Evolutionary conservation across 2,329 filamentous ascomycete species (phyloP).

Genomic region (Tolypocladium cylindrosporum): DNA sequence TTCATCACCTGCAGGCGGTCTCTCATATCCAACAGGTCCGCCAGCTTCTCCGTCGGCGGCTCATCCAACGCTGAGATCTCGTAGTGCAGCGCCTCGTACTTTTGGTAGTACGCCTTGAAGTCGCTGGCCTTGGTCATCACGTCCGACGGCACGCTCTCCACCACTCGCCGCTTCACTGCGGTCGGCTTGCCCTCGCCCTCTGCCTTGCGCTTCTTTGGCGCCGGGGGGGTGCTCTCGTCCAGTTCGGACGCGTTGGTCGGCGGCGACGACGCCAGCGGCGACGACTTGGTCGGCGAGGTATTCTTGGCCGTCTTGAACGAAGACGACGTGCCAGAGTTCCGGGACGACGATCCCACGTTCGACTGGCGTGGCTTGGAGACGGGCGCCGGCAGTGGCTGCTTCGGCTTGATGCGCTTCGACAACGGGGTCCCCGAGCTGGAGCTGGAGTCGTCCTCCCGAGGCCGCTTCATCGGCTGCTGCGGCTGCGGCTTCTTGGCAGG

Average conservation of each 20-base stretch:
- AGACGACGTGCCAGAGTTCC: slow-evolving; percentile 25
- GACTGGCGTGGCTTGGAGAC: slow-evolving; percentile 35
- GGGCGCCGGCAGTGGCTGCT: slow-evolving; percentile 24
- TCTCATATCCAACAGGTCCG: slow-evolving; percentile 43
- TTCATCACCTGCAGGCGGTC: slow-evolving; percentile 46
- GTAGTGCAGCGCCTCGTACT: slow-evolving; percentile 46
- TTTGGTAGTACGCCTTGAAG: slow-evolving; percentile 47
- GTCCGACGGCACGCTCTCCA: slow-evolving; percentile 23
- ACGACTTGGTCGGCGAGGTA: slow-evolving; percentile 53
- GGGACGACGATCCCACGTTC: slow-evolving; percentile 35
- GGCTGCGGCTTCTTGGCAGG: slow-evolving; percentile 19
- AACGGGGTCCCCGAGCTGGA: slow-evolving; percentile 50
- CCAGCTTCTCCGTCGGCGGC: slow-evolving; percentile 40
- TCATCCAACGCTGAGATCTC: slow-evolving; percentile 41
- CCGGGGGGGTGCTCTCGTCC: slow-evolving; percentile 29
- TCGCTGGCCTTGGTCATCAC: slow-evolving; percentile 41
- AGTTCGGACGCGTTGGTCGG: slow-evolving; percentile 56
- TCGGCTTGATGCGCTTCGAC: slow-evolving; percentile 46
- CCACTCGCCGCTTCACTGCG: slow-evolving; percentile 18
- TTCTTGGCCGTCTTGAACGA: slow-evolving; percentile 38
- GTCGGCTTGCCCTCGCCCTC: slow-evolving; percentile 14
- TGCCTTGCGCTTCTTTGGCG: slow-evolving; percentile 34
- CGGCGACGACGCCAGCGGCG: slow-evolving; percentile 54
- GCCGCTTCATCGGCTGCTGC: slow-evolving; percentile 33
- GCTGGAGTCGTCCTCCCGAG: slow-evolving; percentile 44